Evolutionary conservation across 2,329 filamentous ascomycete species (phyloP).

Genomic region (Alternaria postmessia): DNA sequence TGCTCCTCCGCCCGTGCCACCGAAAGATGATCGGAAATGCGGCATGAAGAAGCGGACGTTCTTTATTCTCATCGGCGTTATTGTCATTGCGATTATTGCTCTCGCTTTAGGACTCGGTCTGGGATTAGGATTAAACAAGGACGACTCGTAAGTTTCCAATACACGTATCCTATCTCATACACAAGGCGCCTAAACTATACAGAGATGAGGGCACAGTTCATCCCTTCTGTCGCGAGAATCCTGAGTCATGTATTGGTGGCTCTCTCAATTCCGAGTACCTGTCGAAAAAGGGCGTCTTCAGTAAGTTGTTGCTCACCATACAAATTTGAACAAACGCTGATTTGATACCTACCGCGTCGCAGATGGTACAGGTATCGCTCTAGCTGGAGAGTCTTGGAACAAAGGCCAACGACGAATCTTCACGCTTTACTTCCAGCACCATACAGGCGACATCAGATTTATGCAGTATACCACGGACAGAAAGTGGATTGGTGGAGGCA

Average conservation of each 20-base stretch:
- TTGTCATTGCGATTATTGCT: constrained; percentile 41
- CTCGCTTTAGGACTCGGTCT: constrained; percentile 50
- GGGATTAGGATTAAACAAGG: constrained; percentile 45
- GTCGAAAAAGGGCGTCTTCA: constrained; percentile 55
- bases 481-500: constrained; percentile 51
- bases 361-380: constrained; percentile 56
- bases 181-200: constrained; percentile 1
- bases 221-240: constrained; percentile 38
- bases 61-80: constrained; percentile 29
- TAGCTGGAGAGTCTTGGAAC: constrained; percentile 55
- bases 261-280: constrained; percentile 50
- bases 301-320: background rate
- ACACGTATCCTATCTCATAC: background rate
- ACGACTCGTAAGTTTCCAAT: constrained; percentile 23
- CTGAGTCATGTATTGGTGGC: constrained; percentile 50
- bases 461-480: constrained; percentile 49
- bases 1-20: constrained; percentile 24
- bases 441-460: constrained; percentile 53
- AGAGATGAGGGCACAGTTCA: constrained; percentile 18
- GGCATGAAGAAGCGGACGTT: constrained; percentile 38
- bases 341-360: background rate
- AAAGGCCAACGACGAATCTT: constrained; percentile 49
- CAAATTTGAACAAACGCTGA: background rate
- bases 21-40: constrained; percentile 32
- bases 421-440: constrained; percentile 57